Evolutionary conservation across 805 yeast species (phyloP), one percentile per base, ranked within the genome.

Genomic region (Grigorovia jiainica): DNA sequence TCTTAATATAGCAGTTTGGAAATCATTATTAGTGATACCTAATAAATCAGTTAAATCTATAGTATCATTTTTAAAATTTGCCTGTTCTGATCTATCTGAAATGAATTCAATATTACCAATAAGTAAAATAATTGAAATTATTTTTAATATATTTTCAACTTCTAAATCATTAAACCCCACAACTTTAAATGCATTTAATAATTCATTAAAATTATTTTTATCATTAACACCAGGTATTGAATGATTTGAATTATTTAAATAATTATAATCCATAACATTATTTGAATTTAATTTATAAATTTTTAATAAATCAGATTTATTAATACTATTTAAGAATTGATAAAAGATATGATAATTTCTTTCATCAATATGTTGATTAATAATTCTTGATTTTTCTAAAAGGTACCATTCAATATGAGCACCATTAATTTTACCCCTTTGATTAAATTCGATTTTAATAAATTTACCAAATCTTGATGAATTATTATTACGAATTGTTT

Each of bases 381-480:
- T 81, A 13, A 92, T 95, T 54, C 99, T 77, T 5, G 97, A 86
- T 62, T 92, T 92, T 58, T 92, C 99, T 33, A 92, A 66, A 19
- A 92, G 66, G 54, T 92, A 92, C 86, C 95, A 92, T 53, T 90
- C 96, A 39, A 92, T 87, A 49, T 84, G 81, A 9, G 97, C 97
- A 10, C 96, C 96, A 17, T 75, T 70, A 36, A 92, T 81, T 45
- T 72, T 72, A 3, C 86, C 86, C 9, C 70, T 59, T 3, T 65
- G 53, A 43, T 74, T 71, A 51, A 90, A 85, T 57, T 79, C 87
- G 45, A 92, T 84, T 55, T 87, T 82, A 48, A 92, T 85, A 56
- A 92, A 92, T 64, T 92, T 92, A 31, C 99, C 99, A 60, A 92
- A 92, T 56, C 99, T 76, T 5, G 97, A 90, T 3, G 97, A 87